Evolutionary conservation across 2,329 filamentous ascomycete species (phyloP), one percentile per base, ranked within the genome.

Genomic region (Emmonsiellopsis sp.): DNA sequence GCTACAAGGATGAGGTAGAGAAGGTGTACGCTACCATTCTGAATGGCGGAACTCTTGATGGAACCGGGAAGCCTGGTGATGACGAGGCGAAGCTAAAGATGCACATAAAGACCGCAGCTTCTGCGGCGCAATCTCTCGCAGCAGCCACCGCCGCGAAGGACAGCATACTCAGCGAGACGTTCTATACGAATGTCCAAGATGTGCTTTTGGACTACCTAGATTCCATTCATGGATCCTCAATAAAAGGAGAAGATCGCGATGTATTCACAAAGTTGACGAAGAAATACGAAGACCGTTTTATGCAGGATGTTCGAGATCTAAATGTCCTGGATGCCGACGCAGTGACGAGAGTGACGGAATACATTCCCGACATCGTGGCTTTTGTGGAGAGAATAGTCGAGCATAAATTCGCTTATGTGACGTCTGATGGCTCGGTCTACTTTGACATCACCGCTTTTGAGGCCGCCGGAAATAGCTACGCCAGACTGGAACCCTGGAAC

Each of bases 381-480:
- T 96, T 95, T 58, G 88, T 96, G 0, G 81, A 92, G 63, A 83
- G 80, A 58, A 88, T 95, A 53, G 82, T 94, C 21, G 74, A 86
- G 50, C 95, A 95, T 65, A 86, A 87, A 0, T 96, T 91, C 61
- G 92, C 85, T 1, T 97, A 97, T 64, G 74, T 72, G 36, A 81
- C 80, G 0, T 69, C 75, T 0, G 87, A 93, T 61, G 91, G 90
- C 0, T 95, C 88, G 0, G 89, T 97, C 0, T 96, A 96, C 70
- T 97, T 96, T 58, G 92, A 96, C 62, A 96, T 95, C 58, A 76
- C 78, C 4, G 82, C 87, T 0, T 97, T 95, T 63, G 90, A 96
- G 67, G 82, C 83, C 60, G 83, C 82, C 0, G 90, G 91, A 0
- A 90, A 95, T 66, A 81, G 83, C 2, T 97, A 97, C 65, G 88